Percentiles rank a stretch among this genome's conserved stretches.
These are phyloP conservation scores for Diaporthe velutina DNA, from an alignment of 2,329 filamentous ascomycete species.

Conservation along the genomic window DNA sequence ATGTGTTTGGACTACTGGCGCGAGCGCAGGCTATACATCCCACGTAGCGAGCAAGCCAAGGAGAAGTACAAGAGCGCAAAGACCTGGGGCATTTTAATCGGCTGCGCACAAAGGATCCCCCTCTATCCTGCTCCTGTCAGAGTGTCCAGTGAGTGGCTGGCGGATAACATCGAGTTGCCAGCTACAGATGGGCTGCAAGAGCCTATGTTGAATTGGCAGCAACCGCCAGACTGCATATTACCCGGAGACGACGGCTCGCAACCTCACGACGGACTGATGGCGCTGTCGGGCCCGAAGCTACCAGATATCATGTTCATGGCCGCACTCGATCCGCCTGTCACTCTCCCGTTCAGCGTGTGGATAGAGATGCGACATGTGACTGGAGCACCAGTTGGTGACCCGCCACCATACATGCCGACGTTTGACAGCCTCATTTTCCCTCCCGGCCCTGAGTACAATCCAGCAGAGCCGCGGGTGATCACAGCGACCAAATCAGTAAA, in stretches of 20 bases:
- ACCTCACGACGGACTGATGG: constrained; percentile 64
- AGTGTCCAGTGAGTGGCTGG: constrained; percentile 81
- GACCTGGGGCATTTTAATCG: constrained; percentile 77
- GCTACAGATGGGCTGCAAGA: constrained; percentile 53
- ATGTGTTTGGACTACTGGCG: constrained; percentile 85
- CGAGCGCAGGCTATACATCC: constrained; percentile 61
- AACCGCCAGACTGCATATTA: constrained; percentile 75
- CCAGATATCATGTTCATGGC: constrained; percentile 82
- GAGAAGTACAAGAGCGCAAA: constrained; percentile 58
- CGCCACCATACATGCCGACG: constrained; percentile 59
- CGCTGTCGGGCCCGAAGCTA: constrained; percentile 62
- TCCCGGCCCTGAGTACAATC: constrained; percentile 63
- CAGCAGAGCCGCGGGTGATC: constrained; percentile 70
- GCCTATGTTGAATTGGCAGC: constrained; percentile 76
- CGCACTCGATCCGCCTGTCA: constrained; percentile 79
- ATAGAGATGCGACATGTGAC: constrained; percentile 72
- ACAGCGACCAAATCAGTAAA: constrained; percentile 61
- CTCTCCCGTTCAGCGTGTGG: constrained; percentile 75
- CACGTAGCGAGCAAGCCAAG: constrained; percentile 22
- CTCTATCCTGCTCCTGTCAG: constrained; percentile 70
- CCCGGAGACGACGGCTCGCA: constrained; percentile 55
- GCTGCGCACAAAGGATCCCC: constrained; percentile 66
- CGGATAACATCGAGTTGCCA: constrained; percentile 69
- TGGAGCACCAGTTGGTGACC: constrained; percentile 56
- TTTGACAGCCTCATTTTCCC: constrained; percentile 73